Percentiles rank a stretch among this genome's conserved stretches.
These are phyloP conservation scores for Colletotrichum sublineola DNA, from an alignment of 2,329 filamentous ascomycete species.

Conservation along the genomic window DNA sequence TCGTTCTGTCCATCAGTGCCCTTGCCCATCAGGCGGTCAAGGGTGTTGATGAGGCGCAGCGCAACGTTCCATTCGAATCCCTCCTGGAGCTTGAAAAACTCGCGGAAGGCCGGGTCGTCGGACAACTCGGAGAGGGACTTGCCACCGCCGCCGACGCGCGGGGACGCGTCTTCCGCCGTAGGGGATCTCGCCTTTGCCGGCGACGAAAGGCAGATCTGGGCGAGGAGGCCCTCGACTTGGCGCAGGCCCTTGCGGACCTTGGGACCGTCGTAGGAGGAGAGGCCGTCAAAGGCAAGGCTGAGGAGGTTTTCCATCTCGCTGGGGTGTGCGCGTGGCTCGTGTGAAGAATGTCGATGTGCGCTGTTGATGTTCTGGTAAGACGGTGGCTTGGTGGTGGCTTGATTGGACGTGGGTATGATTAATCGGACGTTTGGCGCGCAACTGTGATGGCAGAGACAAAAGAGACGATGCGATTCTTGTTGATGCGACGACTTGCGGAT, in stretches of 20 bases:
- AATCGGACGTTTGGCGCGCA: constrained; percentile 11
- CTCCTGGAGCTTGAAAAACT: constrained; percentile 97
- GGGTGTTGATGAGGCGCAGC: constrained; percentile 84
- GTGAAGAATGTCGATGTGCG: neutral
- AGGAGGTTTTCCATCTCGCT: constrained; percentile 87
- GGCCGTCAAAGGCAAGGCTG: constrained; percentile 94
- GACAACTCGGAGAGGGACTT: constrained; percentile 79
- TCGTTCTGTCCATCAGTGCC: constrained; percentile 87
- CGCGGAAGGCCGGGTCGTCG: constrained; percentile 89
- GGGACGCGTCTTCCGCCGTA: constrained; percentile 37
- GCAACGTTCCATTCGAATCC: constrained; percentile 99
- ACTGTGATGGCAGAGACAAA: constrained; percentile 27
- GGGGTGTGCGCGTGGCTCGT: constrained; percentile 15
- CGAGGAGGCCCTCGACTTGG: constrained; percentile 93
- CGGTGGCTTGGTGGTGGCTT: constrained; percentile 23
- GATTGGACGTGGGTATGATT: constrained; percentile 36
- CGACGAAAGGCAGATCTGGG: constrained; percentile 88
- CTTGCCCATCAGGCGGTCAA: constrained; percentile 88
- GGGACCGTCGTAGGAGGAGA: constrained; percentile 88
- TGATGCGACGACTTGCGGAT: constrained; percentile 22
- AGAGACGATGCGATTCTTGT: constrained; percentile 31
- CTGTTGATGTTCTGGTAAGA: neutral
- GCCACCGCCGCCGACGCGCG: constrained; percentile 46
- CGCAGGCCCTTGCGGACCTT: constrained; percentile 95
- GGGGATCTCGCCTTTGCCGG: constrained; percentile 45